phyloP scores from a whole-genome alignment of 768 basidiomycete species.

The Pisolithus sp. region DNA sequence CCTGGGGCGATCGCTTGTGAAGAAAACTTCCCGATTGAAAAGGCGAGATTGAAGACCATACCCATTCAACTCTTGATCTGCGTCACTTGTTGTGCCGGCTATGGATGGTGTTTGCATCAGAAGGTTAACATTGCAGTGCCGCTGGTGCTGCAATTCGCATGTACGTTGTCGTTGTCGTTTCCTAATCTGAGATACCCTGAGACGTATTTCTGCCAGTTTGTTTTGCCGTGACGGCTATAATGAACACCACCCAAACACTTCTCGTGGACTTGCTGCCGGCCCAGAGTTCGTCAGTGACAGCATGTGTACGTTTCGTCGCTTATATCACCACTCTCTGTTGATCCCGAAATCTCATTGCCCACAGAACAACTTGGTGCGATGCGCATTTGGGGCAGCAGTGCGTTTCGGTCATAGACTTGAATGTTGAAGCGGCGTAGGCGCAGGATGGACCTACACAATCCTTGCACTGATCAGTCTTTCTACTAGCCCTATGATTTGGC shows the following conservation, averaged over 20 bases:
- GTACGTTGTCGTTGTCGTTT: background rate
- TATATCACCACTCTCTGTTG: background rate
- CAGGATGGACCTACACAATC: constrained; percentile 66
- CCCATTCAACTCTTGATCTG: constrained; percentile 38
- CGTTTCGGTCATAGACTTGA: background rate
- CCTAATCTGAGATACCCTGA: background rate
- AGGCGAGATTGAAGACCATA: constrained; percentile 44
- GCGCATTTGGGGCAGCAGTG: constrained; percentile 27
- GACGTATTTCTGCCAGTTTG: background rate
- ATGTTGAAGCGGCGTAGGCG: background rate
- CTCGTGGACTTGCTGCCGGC: constrained; percentile 58
- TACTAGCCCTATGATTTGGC: constrained; percentile 43
- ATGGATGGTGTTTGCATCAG: constrained; percentile 56
- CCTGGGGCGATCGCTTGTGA: constrained; percentile 22
- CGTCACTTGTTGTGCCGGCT: constrained; percentile 38
- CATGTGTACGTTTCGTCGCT: constrained; percentile 48
- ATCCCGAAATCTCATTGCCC: background rate
- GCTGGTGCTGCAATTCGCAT: constrained; percentile 39
- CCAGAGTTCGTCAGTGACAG: constrained; percentile 63
- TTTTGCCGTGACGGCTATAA: constrained; percentile 33
- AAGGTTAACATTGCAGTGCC: constrained; percentile 46
- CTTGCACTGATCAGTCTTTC: constrained; percentile 44
- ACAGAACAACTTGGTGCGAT: constrained; percentile 69
- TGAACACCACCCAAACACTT: constrained; percentile 57
- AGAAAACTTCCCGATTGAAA: constrained; percentile 53